Conservation (phyloP, 306 rosid genomes). For the Dalbergia cochinchinensis region DNA sequence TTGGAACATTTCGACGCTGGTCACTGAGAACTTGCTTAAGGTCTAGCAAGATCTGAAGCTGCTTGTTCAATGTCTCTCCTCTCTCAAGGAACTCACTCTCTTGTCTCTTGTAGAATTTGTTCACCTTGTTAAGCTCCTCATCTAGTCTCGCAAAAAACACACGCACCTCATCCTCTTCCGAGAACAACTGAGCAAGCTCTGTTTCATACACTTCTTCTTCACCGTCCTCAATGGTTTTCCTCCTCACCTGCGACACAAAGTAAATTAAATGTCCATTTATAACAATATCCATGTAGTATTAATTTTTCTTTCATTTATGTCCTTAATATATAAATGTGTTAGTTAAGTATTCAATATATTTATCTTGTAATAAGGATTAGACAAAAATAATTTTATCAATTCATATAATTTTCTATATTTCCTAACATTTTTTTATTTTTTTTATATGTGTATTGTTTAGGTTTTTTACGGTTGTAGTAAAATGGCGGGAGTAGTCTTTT, state of each 20-base stretch:
- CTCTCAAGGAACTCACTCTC: slow-evolving; percentile 78
- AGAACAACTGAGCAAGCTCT: slow-evolving; percentile 79
- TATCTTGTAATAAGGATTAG: no score
- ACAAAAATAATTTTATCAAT: no score
- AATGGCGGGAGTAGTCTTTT: no score
- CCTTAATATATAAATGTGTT: no score
- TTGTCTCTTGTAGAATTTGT: slow-evolving; percentile 69
- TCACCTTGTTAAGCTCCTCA: slow-evolving; percentile 83
- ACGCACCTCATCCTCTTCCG: slow-evolving; percentile 76
- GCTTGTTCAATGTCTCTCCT: slow-evolving; percentile 70
- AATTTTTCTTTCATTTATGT: no score
- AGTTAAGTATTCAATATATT: no score
- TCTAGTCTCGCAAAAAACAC: slow-evolving; percentile 71
- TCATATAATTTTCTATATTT: no score
- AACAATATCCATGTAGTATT: no score
- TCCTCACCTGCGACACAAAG: slow-evolving; percentile 67
- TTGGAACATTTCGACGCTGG: slow-evolving; percentile 54
- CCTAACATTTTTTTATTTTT: no score
- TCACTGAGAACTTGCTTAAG: slow-evolving; percentile 64
- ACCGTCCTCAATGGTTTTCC: slow-evolving; percentile 55
- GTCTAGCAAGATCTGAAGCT: slow-evolving; percentile 64
- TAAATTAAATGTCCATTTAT: background rate
- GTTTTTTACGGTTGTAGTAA: no score
- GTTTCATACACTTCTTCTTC: slow-evolving; percentile 73
- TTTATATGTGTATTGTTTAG: no score